Base-by-base conservation (phyloP, 495 filamentous ascomycete genomes). In the Annulohypoxylon nitens region DNA sequence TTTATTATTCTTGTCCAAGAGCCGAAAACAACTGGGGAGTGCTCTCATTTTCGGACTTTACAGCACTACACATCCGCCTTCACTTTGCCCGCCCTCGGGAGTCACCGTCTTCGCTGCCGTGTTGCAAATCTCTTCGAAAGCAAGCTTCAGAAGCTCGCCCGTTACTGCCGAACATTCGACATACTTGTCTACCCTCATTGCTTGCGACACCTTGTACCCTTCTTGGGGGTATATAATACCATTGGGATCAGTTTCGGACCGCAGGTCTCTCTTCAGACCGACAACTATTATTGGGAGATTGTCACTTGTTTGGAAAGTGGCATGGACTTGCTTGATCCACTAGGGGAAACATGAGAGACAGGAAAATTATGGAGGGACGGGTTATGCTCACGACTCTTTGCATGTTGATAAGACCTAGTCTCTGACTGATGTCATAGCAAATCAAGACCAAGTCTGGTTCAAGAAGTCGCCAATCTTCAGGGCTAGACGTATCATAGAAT, bases 101-200 rank as follows among this genome's bases (percentile, higher is more conserved):
- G 79, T 89, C 0, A 82, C 89, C 14, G 88, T 90, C 82, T 88
- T 87, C 11, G 86, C 86, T 3, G 91, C 92, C n/a, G 90, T 88
- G 65, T 81, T 84, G 60, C 90, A 91, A n/a, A 95, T 85, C 80
- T 95, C 92, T 76, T 94, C 91, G 75, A 92, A 92, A 0, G 88
- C 89, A 78, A 92, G 87, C 65, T 83, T 78, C 63, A 94, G 81
- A 61, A 94, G 81, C 81, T 97, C 93, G 3, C 94, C 94, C n/a
- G 93, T 97, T 25, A 91, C 79, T 36, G 94, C 93, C 14, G 93
- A 96, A 79, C 94, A 97, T 76, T 97, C 94, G 55, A 93, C 92
- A 81, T 97, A 97, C 47, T 89, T 88, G 86, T 97, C 94, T 78
- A 90, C 93, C 54, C 93, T 84, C 81, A 97, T 88, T 76, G 92